Evolutionary conservation across 495 filamentous ascomycete genomes (phyloP), one percentile per base, ranked within the genome.

Genomic region (Penicillium pulvis): DNA sequence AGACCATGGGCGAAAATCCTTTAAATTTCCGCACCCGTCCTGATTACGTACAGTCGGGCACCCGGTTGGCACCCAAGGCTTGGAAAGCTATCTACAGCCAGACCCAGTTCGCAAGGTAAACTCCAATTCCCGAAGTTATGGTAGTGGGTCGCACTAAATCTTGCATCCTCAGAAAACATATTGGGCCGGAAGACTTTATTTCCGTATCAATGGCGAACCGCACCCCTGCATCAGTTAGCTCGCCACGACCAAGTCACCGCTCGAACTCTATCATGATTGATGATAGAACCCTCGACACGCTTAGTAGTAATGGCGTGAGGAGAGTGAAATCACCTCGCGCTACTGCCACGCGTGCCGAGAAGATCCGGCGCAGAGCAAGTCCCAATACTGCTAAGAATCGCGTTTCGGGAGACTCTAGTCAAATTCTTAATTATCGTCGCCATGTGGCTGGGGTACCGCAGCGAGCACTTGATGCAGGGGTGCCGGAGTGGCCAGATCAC

Each of bases 141-240:
- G 14, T 4, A 17, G 12, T 36, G 33, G 33, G 12, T 11, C 33
- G 14, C 39, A 17, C 60, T 62, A 58, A 58, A 53, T 47, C 39
- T 33, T 7, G 30, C 19, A 28, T 23, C 39, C 14, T 20, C 20
- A 59, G 61, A 42, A 43, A 58, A 36, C 58, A 65, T 10, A 62
- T 54, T 28, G 49, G 57, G 51, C 24, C 67, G 20, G 58, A 67
- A 53, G 65, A 57, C 2, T 53, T 55, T 17, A 47, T 52, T 7
- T 50, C 56, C 14, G 67, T 57, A 24, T 65, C 68, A 7, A 63
- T 62, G 48, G 65, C 68, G 47, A 65, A 67, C 56, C 65, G 60
- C 26, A 56, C 62, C 8, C 51, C 53, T 36, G 63, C 61, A 39
- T 71, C 71, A 4, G 60, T 61, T 14, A 69, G 60, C 46, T 48